Percentiles rank a stretch among this genome's conserved stretches.
These are phyloP conservation scores for Plenodomus lindquistii DNA, from an alignment of 2,329 filamentous ascomycete species.

Conservation along the genomic window DNA sequence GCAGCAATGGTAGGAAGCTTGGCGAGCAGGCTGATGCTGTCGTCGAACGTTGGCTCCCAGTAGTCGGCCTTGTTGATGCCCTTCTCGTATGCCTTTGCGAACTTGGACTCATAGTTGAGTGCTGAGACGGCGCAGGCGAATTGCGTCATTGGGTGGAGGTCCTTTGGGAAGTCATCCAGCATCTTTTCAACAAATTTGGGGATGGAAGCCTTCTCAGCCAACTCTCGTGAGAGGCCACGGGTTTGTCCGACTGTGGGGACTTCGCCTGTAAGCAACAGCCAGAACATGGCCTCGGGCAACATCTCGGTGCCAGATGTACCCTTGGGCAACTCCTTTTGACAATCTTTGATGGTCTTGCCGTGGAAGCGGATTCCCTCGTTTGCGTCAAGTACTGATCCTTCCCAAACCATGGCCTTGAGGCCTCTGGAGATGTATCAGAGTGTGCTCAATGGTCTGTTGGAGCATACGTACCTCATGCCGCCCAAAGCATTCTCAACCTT, in stretches of 20 bases:
- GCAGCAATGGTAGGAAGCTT: conserved; percentile 97
- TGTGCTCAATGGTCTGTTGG: not conserved
- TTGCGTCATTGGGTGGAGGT: conserved; percentile 98
- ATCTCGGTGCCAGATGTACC: conserved; percentile 91
- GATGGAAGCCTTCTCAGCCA: conserved; percentile 83
- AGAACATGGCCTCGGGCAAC: conserved; percentile 99
- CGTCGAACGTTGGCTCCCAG: conserved; percentile 98
- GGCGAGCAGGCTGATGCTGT: conserved; percentile 88
- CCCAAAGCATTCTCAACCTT: conserved; percentile 93
- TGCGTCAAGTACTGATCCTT: conserved; percentile 93
- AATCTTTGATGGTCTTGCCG: conserved; percentile 96
- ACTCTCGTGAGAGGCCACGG: conserved; percentile 78
- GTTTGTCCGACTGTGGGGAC: conserved; percentile 84
- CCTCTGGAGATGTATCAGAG: conserved; percentile 55
- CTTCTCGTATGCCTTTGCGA: conserved; percentile 89
- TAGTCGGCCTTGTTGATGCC: conserved; percentile 95
- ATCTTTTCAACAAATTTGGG: conserved; percentile 84
- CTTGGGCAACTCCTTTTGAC: conserved; percentile 91
- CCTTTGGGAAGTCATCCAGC: conserved; percentile 84
- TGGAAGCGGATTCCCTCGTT: conserved; percentile 98
- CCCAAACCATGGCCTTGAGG: conserved; percentile 98
- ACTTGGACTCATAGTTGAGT: conserved; percentile 92
- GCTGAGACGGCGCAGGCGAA: conserved; percentile 93
- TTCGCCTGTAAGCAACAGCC: conserved; percentile 91
- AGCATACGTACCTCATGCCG: conserved; percentile 73